Base-by-base conservation (phyloP, 805 yeast genomes). In the Candida rishiriensis region DNA sequence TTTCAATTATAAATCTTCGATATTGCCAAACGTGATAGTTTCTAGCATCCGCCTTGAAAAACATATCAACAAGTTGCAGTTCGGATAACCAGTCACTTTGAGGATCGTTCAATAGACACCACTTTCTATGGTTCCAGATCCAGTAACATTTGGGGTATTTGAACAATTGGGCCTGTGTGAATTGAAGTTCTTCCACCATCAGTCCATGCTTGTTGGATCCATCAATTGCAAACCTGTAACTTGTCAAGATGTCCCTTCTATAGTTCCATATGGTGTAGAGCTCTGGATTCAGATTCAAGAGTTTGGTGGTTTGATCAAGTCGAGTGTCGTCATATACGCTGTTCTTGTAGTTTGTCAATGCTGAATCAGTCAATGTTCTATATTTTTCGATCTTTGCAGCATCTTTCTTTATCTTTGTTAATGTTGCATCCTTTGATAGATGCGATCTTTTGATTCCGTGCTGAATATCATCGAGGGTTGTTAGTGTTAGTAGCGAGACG, bases 1-100 rank as follows among this genome's bases (percentile, higher is more conserved):
- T 64, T 3, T 59, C 56, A 4, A 87, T 77, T 7, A 93, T 79
- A 43, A 77, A 76, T 45, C 98, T 72, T 56, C 99, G 71, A 61
- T 93, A 93, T 39, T 86, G 88, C 99, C 99, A 91, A 1, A 96
- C 98, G 61, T 90, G 97, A 63, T 75, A 93, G 61, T 93, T 93
- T 54, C 99, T 75, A 14, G 85, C 72, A 59, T 93, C 99, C 40
- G 76, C 62, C 21, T 74, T 72, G 42, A 91, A 70, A 54, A 93
- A 67, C 55, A 79, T 80, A 46, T 76, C 77, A 1, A 88, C 90
- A 9, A 89, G 72, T 1, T 64, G 70, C 55, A 93, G 64, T 61
- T 93, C 99, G 29, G 56, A 60, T n/a, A 69, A 61, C 93, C 95
- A 88, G 42, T 82, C 66, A 10, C 83, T 78, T 32, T 41, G 29